Evolutionary conservation across 2,329 filamentous ascomycete genomes (phyloP), one percentile per base, ranked within the genome.

Genomic region (Epichloe brachyelytri): DNA sequence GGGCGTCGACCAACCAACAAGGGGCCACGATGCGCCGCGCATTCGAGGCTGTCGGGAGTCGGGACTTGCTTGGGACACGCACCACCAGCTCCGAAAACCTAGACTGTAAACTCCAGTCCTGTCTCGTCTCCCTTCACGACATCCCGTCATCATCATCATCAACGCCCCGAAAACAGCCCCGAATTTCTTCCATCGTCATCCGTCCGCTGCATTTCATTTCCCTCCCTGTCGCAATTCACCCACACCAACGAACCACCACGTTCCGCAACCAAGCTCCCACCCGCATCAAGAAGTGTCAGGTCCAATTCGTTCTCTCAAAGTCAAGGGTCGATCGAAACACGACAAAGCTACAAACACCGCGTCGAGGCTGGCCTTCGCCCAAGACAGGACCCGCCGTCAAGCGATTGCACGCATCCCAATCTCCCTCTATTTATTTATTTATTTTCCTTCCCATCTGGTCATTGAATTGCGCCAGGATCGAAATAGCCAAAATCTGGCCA

Each of bases 1-100:
- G 45, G 51, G 46, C 48, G 49, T 53, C 49, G 51, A 48, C 51
- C 54, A 56, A 49, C 48, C 48, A 51, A 45, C 30, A 30, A 30
- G 51, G 51, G 44, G 39, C 51, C 51, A 48, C 48, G 51, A 53
- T 53, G 51, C 44, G 45, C 43, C 33, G 48, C 48, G 51, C 51
- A 47, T 51, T 39, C 22, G 45, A 51, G 44, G 48, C 51, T 49
- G 41, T 44, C 26, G 37, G 38, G 41, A 30, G 41, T 44, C 26
- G 37, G 38, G 41, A 30, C 20, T 30, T 41, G 19, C 19, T 41
- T 41, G n/a, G 44, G 46, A 52, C 50, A 52, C 50, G 50, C 50
- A 52, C 50, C 41, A 34, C 50, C 46, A 41, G 4, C 22, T 17
- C 36, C 36, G 40, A 22, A 49, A 50, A 45, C 20, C 48, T 38